Conservation (phyloP, 2,329 filamentous ascomycete genomes). For the Colletotrichum euphorbiae region DNA sequence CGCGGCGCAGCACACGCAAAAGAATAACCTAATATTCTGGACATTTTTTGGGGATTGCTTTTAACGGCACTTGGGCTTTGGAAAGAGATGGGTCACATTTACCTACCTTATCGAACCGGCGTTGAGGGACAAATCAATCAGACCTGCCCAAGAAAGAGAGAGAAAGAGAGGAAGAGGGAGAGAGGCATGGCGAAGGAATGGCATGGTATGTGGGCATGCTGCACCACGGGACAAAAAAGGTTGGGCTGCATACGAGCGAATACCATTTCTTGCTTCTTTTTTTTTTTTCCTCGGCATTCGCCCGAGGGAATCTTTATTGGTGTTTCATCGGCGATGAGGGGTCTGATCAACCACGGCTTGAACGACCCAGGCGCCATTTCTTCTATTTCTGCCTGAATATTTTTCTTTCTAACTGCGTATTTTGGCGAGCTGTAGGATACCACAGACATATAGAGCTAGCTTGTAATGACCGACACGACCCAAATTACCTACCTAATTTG, state of each 20-base stretch:
- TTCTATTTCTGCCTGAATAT: not conserved
- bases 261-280: not conserved
- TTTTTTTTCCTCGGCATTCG: conserved; percentile 13
- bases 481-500: conserved; percentile 11
- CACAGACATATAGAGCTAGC: conserved; percentile 28
- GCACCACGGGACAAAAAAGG: conserved; percentile 20
- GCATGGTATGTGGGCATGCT: not conserved
- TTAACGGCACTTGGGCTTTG: not conserved
- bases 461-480: conserved; percentile 35
- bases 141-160: conserved; percentile 1
- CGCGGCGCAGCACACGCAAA: not conserved
- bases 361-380: not conserved
- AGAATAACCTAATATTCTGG: conserved; percentile 4
- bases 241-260: conserved; percentile 23
- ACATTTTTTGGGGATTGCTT: not conserved
- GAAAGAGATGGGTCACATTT: not conserved
- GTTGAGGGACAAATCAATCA: conserved; percentile 13
- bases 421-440: conserved; percentile 28
- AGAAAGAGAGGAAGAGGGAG: not conserved
- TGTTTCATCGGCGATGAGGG: not conserved
- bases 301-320: conserved; percentile 20
- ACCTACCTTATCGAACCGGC: conserved; percentile 14
- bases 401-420: conserved; percentile 1
- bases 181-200: not conserved
- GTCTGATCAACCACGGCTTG: not conserved